Evolutionary conservation across 148 eudicot genomes (phyloP), one percentile per base, ranked within the genome.

Genomic region (Amaranthus palmeri): DNA sequence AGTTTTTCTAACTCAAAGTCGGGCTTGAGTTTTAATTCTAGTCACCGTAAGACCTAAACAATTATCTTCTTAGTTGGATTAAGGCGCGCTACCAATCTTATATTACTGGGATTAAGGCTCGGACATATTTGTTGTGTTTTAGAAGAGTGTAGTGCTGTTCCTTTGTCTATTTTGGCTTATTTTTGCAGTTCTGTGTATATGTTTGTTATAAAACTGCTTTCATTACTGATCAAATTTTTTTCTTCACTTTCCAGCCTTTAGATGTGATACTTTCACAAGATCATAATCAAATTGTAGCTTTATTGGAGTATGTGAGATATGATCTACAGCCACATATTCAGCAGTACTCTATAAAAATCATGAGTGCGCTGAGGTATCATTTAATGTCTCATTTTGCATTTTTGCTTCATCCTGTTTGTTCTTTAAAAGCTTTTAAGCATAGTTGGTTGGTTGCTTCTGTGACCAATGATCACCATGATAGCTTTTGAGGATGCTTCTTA

Each of bases 281-380:
- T 86, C 97, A 88, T 72, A 95, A 82, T 82, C 99, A 91, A 78
- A 87, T 90, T 78, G 85, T 92, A 72, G 84, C 89, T 61, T 50
- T 95, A 72, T 76, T 95, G 88, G 99, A 95, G 81, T 95, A 92
- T 77, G 92, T 92, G 66, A 83, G 99, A 91, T 95, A 92, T 85
- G 99, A 95, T 88, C 76, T 87, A 65, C 88, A 82, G 62, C 96
- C 96, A 42, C 87, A 82, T 59, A 84, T 95, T 83, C 99, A 90
- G 78, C 89, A 86, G 50, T 89, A 87, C 77, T 88, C 99, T 47
- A 86, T 92, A 82, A 91, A 90, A 67, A 88, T 95, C 72, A 88
- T 95, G 97, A 83, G 86, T 73, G 86, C 81, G 65, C 69, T 95
- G 73, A 90, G 99, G 99, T 86, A 83, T 76, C 49, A 17, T 70